A percentile compares a stretch with the other conserved stretches of the same genome.
Evolutionary conservation across 768 basidiomycete species (phyloP).

Genomic region (Mrakia blollopis): DNA sequence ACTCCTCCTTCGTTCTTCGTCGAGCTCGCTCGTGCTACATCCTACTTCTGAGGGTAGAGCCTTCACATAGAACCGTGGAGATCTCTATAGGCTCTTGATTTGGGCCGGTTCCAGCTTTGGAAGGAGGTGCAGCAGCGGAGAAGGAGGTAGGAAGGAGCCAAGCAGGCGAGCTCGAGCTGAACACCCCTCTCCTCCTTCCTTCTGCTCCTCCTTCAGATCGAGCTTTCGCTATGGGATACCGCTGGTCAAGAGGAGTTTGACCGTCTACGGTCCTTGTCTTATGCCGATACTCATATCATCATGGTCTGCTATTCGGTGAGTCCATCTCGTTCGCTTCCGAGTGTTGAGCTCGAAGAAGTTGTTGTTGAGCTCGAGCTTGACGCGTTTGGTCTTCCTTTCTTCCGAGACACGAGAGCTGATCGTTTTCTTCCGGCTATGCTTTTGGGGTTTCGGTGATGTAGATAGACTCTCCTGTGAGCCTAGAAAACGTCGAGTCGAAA

Average conservation of each 20-base stretch:
- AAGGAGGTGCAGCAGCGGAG: neutral
- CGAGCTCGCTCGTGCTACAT: neutral
- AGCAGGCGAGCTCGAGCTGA: neutral
- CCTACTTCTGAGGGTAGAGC: too few relatives aligned
- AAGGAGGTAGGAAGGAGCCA: neutral
- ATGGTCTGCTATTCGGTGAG: conserved; percentile 21
- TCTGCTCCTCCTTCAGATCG: neutral
- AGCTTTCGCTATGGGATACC: conserved; percentile 10
- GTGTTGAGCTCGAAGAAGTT: too few relatives aligned
- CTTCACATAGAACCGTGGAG: too few relatives aligned
- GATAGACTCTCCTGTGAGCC: conserved; percentile 20
- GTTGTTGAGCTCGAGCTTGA: neutral
- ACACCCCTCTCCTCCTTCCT: neutral
- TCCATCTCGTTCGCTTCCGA: neutral
- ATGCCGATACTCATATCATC: conserved; percentile 27
- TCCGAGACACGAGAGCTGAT: neutral
- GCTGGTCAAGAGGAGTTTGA: conserved; percentile 28
- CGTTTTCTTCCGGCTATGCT: neutral
- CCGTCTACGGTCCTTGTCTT: conserved; percentile 10
- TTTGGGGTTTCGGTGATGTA: neutral
- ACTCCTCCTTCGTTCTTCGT: too few relatives aligned
- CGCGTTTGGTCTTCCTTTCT: neutral
- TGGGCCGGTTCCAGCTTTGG: too few relatives aligned
- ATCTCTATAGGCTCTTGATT: too few relatives aligned
- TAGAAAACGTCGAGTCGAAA: conserved; percentile 19